A percentile compares a stretch with the other conserved stretches of the same genome.
These are phyloP conservation scores for Lentinula sp. DNA, from an alignment of 768 basidiomycete genomes.

Conservation along the genomic window DNA sequence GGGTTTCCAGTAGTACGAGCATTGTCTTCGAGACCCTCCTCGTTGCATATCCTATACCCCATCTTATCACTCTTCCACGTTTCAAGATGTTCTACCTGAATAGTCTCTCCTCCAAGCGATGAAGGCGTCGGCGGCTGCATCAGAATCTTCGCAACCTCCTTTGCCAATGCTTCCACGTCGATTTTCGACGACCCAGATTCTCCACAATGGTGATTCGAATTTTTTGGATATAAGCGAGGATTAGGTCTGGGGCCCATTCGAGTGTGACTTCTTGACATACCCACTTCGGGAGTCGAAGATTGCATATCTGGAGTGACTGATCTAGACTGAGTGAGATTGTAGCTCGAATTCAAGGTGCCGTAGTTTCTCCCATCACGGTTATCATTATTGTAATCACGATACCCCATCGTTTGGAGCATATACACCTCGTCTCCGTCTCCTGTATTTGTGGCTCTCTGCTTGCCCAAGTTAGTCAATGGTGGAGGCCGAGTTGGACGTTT, in stretches of 20 bases:
- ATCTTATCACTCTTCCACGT: not conserved
- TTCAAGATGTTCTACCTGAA: not conserved
- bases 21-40: not conserved
- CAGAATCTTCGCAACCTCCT: conserved; percentile 21
- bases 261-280: not conserved
- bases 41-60: not conserved
- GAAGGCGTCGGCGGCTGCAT: conserved; percentile 9
- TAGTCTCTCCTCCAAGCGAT: not conserved
- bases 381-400: not conserved
- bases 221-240: not conserved
- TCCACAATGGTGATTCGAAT: not conserved
- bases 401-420: not conserved
- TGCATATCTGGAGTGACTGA: not conserved
- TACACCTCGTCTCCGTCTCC: not conserved
- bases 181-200: not conserved
- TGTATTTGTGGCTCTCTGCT: not conserved
- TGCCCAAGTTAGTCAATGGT: not conserved
- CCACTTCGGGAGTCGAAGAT: not conserved
- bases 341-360: not conserved
- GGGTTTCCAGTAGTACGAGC: not conserved
- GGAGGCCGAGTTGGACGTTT: not conserved
- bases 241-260: not conserved
- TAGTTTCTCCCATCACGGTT: not conserved
- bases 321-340: not conserved
- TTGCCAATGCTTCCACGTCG: conserved; percentile 21